These are phyloP conservation scores for Myrmaecium sp. DNA, from an alignment of 2,329 filamentous ascomycete species.

Conservation along the genomic window DNA sequence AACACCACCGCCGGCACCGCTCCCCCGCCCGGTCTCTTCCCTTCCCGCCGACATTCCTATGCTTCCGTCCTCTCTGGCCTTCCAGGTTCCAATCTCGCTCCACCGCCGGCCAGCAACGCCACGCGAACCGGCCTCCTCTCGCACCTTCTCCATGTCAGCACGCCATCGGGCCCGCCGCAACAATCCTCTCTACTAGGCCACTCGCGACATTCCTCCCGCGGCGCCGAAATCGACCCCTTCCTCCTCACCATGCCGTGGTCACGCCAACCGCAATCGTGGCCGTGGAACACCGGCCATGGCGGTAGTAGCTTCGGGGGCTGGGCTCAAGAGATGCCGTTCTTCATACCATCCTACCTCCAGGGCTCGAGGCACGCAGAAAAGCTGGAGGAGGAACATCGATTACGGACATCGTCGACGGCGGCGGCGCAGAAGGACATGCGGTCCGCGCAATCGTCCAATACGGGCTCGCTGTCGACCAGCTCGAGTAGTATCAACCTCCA, in stretches of 20 bases:
- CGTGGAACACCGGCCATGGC: constrained; percentile 12
- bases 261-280: no score
- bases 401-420: constrained; percentile 29
- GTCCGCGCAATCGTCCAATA: constrained; percentile 27
- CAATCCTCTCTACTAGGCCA: constrained; percentile 8
- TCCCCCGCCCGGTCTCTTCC: constrained; percentile 1
- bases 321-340: constrained; percentile 44
- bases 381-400: constrained; percentile 51
- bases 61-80: constrained; percentile 42
- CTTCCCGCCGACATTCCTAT: constrained; percentile 39
- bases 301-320: constrained; percentile 10
- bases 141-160: constrained; percentile 36
- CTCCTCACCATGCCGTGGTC: no score
- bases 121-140: constrained; percentile 30
- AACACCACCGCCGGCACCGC: no score
- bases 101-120: constrained; percentile 17
- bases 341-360: constrained; percentile 69
- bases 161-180: constrained; percentile 13
- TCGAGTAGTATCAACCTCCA: constrained; percentile 41
- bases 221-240: constrained; percentile 22
- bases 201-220: constrained; percentile 18
- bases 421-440: constrained; percentile 27
- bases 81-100: no score
- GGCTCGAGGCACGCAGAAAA: constrained; percentile 62
- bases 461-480: constrained; percentile 35